Evolutionary conservation across 2,329 filamentous ascomycete genomes (phyloP).

Genomic region (Cercospora canescens): DNA sequence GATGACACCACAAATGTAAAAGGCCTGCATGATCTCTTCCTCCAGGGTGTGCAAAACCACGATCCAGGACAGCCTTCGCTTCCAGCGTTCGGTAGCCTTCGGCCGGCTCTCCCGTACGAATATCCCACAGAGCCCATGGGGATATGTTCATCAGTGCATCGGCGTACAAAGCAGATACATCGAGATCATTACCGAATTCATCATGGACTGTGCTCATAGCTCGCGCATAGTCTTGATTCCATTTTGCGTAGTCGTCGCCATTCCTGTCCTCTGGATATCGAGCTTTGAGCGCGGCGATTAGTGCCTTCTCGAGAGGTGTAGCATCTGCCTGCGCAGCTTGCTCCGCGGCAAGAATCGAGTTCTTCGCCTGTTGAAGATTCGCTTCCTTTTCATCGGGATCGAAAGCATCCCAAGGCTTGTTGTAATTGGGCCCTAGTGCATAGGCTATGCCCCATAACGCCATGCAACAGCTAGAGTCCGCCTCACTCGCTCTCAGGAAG

Average conservation of each 20-base stretch:
- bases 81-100: constrained; percentile 58
- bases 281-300: constrained; percentile 62
- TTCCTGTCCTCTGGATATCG: constrained; percentile 56
- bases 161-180: constrained; percentile 64
- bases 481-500: constrained; percentile 60
- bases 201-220: constrained; percentile 60
- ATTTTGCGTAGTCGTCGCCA: constrained; percentile 55
- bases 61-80: constrained; percentile 59
- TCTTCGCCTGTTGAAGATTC: constrained; percentile 52
- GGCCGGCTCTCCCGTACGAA: constrained; percentile 58
- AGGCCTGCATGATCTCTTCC: constrained; percentile 65
- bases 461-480: constrained; percentile 60
- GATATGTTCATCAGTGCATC: constrained; percentile 67
- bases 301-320: constrained; percentile 58
- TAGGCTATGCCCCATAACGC: constrained; percentile 72
- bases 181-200: constrained; percentile 57
- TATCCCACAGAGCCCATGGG: constrained; percentile 65
- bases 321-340: constrained; percentile 34
- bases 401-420: constrained; percentile 76
- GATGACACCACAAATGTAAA: constrained; percentile 73
- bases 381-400: constrained; percentile 59
- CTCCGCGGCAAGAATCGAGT: constrained; percentile 49
- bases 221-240: constrained; percentile 62
- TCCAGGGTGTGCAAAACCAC: constrained; percentile 53
- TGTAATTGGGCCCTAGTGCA: constrained; percentile 73